Conservation (phyloP, 345 rosid species). For the Eucalyptus tenuipes region DNA sequence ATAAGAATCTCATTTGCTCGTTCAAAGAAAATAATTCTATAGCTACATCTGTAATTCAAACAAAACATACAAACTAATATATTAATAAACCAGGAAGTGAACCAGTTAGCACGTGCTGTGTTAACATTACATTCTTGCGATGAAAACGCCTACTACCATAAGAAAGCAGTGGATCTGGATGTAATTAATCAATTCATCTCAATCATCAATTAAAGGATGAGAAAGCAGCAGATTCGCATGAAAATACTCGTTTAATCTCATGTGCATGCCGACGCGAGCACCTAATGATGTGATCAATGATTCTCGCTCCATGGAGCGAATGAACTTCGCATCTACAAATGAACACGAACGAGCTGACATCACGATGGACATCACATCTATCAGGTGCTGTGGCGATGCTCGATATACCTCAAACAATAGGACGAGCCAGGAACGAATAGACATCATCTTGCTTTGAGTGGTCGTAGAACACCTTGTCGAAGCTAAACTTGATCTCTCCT, state of each 20-base stretch:
- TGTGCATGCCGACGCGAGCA: background rate
- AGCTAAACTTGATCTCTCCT: constrained; percentile 47
- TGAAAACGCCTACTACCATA: background rate
- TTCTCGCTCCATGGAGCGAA: background rate
- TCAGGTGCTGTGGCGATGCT: no score
- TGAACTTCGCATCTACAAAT: background rate
- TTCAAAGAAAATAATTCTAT: no score
- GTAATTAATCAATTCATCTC: background rate
- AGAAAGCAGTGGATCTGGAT: background rate
- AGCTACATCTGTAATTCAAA: no score
- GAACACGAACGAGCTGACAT: no score
- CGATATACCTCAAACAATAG: constrained; percentile 52
- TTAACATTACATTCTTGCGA: background rate
- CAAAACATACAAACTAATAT: background rate
- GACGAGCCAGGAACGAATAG: constrained; percentile 65
- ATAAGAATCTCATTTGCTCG: no score
- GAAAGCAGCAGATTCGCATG: no score
- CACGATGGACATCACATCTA: no score
- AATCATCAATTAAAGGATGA: background rate
- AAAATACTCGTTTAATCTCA: no score
- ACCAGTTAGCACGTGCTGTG: background rate
- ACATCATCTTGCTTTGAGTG: constrained; percentile 56
- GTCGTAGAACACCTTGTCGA: constrained; percentile 60
- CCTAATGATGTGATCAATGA: background rate
- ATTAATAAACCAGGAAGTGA: background rate